Conservation (phyloP, 352 stramenopile species). For the Pythium diclinum region DNA sequence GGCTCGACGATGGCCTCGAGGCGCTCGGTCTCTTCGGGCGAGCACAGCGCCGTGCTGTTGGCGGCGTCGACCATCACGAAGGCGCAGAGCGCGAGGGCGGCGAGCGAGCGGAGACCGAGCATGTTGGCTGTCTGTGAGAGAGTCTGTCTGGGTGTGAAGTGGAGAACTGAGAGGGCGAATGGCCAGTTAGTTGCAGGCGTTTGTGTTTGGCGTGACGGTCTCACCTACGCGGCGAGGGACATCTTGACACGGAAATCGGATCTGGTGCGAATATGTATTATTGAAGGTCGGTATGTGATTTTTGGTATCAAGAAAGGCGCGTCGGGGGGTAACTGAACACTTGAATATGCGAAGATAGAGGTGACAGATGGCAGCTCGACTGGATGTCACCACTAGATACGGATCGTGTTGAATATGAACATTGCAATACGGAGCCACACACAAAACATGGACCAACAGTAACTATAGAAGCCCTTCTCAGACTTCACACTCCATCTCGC, state of each 20-base stretch:
- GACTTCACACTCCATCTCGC: constrained; percentile 27
- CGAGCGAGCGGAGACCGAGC: constrained; percentile 6
- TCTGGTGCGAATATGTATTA: background rate
- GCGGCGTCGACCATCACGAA: background rate
- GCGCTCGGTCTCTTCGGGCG: constrained; percentile 12
- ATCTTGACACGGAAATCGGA: background rate
- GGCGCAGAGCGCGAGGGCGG: background rate
- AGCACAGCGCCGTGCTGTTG: constrained; percentile 15
- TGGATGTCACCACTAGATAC: constrained; percentile 6
- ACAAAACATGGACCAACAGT: background rate
- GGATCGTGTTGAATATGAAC: background rate
- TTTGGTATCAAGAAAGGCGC: background rate
- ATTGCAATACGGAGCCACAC: constrained; percentile 7
- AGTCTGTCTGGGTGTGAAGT: background rate
- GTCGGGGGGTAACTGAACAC: background rate
- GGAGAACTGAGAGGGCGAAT: background rate
- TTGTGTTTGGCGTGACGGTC: background rate
- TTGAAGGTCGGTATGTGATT: background rate
- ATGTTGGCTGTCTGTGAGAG: background rate
- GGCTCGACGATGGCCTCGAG: constrained; percentile 11
- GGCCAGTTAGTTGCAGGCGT: background rate
- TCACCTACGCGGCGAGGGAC: background rate
- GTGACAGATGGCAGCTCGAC: background rate
- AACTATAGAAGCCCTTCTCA: background rate
- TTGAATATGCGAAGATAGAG: background rate